These are phyloP conservation scores for Kodamaea sp. DNA, from an alignment of 1,139 yeast genomes.

Conservation along the genomic window DNA sequence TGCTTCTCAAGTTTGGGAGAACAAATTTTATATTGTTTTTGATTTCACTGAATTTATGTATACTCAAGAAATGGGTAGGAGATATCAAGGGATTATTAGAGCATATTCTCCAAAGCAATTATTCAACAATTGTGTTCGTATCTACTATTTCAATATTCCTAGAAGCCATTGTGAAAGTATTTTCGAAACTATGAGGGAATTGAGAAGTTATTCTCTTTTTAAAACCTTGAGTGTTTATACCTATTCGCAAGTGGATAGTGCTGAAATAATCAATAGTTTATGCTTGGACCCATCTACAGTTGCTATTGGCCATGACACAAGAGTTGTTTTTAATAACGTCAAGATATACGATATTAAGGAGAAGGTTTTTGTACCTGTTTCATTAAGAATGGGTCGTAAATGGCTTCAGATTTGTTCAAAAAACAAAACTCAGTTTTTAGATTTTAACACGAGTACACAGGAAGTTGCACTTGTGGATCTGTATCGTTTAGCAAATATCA, in stretches of 20 bases:
- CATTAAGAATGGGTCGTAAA: constrained; percentile 66
- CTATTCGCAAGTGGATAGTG: constrained; percentile 47
- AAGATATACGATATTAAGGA: constrained; percentile 42
- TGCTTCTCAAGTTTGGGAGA: constrained; percentile 71
- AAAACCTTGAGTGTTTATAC: constrained; percentile 26
- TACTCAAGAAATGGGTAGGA: constrained; percentile 28
- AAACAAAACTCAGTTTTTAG: constrained; percentile 23
- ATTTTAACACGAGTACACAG: constrained; percentile 22
- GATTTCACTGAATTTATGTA: constrained; percentile 65
- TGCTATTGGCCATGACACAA: constrained; percentile 46
- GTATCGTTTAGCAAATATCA: constrained; percentile 47
- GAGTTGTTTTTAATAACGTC: constrained; percentile 60
- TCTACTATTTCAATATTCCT: constrained; percentile 63
- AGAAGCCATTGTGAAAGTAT: constrained; percentile 35
- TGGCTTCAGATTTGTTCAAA: constrained; percentile 57
- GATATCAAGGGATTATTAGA: constrained; percentile 30
- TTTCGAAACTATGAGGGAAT: constrained; percentile 20
- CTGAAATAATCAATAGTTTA: constrained; percentile 44
- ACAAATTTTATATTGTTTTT: constrained; percentile 56
- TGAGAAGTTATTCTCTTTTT: constrained; percentile 16
- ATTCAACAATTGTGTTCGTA: constrained; percentile 50
- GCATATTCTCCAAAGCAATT: constrained; percentile 48
- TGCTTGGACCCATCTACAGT: constrained; percentile 45
- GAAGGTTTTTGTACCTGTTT: constrained; percentile 43
- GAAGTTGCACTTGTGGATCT: constrained; percentile 51